Conservation (phyloP, 2,329 filamentous ascomycete species). For the Ophiostoma sp. region DNA sequence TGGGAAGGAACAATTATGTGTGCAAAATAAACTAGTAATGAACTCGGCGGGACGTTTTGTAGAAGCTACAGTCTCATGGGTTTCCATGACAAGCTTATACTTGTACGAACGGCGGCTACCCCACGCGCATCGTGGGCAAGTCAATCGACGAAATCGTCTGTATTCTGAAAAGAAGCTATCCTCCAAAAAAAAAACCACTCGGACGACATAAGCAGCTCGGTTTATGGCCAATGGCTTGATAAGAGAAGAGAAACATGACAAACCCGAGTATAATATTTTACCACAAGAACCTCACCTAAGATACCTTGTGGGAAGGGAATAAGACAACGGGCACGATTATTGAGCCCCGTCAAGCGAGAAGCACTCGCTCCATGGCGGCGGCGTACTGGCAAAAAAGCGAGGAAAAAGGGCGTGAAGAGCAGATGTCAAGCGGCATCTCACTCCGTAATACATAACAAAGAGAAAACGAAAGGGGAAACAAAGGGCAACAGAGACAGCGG, state of each 20-base stretch:
- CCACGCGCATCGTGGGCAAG: neutral
- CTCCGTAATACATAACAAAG: neutral
- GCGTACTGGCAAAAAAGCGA: neutral
- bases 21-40: neutral
- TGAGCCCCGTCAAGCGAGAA: constrained; percentile 20
- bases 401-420: neutral
- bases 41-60: neutral
- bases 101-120: neutral
- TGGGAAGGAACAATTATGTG: neutral
- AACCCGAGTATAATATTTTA: neutral
- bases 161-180: neutral
- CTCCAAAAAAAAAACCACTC: neutral
- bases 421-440: neutral
- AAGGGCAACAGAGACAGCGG: neutral
- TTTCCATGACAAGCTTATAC: neutral
- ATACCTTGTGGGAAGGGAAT: neutral
- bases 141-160: neutral
- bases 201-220: neutral
- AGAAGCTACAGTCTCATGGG: neutral
- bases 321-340: constrained; percentile 15
- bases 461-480: neutral
- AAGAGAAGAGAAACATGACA: neutral
- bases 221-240: neutral
- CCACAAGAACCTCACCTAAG: neutral
- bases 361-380: neutral